These are phyloP conservation scores for Septoria petroselini DNA, from an alignment of 2,329 filamentous ascomycete species.

Conservation along the genomic window DNA sequence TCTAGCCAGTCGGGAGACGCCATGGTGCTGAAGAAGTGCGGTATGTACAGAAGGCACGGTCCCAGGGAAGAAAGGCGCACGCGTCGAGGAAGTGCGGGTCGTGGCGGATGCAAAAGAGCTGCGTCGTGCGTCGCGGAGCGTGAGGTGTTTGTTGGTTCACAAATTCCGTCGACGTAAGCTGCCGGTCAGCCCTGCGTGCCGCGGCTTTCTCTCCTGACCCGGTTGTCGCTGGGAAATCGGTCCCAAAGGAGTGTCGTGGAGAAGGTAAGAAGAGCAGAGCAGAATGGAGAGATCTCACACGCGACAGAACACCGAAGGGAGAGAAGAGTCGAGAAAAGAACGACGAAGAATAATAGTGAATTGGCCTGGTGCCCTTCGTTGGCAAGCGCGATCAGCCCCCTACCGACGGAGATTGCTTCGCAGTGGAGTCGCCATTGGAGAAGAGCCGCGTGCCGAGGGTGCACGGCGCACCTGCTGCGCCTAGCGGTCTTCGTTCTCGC, in stretches of 20 bases:
- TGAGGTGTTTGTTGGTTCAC: conserved; percentile 2
- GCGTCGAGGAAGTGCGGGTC: not conserved
- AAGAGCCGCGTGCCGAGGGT: conserved; percentile 6
- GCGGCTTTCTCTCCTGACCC: conserved; percentile 4
- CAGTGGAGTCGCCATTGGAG: not conserved
- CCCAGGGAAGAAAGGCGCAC: conserved; percentile 3
- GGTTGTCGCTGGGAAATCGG: not conserved
- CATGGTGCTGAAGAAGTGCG: conserved; percentile 39
- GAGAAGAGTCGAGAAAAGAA: too few relatives aligned
- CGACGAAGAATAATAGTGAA: too few relatives aligned
- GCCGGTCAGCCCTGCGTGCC: conserved; percentile 1
- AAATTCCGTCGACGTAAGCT: conserved; percentile 4
- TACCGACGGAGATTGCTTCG: too few relatives aligned
- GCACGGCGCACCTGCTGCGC: conserved; percentile 1
- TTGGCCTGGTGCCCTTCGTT: too few relatives aligned
- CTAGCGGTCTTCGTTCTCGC: not conserved
- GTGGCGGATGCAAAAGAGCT: conserved; percentile 5
- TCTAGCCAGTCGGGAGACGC: conserved; percentile 53
- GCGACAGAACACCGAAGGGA: too few relatives aligned
- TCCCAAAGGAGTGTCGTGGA: not conserved
- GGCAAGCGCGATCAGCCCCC: too few relatives aligned
- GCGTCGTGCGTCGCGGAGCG: conserved; percentile 6
- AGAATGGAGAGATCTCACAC: not conserved
- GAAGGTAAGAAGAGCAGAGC: not conserved
- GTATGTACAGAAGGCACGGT: conserved; percentile 1